Base-by-base conservation (phyloP, 2,329 filamentous ascomycete species). In the Xylaria sp. region DNA sequence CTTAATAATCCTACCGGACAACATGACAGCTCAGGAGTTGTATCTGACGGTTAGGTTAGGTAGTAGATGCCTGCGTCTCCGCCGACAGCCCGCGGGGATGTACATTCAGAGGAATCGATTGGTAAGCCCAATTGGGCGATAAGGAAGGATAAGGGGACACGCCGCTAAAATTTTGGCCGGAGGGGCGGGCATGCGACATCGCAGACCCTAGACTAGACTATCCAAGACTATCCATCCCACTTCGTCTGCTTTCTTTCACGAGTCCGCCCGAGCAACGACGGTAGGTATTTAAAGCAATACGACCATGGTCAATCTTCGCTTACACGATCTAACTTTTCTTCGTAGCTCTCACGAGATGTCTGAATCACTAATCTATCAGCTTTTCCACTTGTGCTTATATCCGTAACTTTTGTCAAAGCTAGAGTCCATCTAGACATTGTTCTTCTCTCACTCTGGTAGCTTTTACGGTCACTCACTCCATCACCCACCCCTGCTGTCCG, bases 21-120 rank as follows among this genome's bases (percentile, higher is more conserved):
- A 46, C 13, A 15, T 41, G 10, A 25, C 48, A 28, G 12, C 15
- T 13, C 25, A 28, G 49, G 28, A 28, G 28, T 5, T 28, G 2
- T 28, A 28, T 28, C 28, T 28, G 28, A 28, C 6, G 3, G 28
- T 28, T n/a, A n/a, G 3, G 25, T 2, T 25, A 28, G 28, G 4
- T 28, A 28, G 28, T 55, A 55, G 15, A 5, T 46, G 18, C 52
- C 43, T 56, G 57, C 66, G 66, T 68, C 62, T 68, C 66, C 66
- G 66, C 28, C 43, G 43, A 28, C 56, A 39, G 49, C 39, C 65
- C 62, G 66, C 66, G 66, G 66, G 66, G 62, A 68, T 68, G 20
- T 33, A 15, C 39, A 54, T 59, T 55, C 31, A 36, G 18, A 46
- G 18, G 6, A 15, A 46, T 23, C 6, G 41, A 61, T 23, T 23